A percentile compares a stretch with the other conserved stretches of the same genome.
Evolutionary conservation across 306 rosid genomes (phyloP).

Genomic region (Trifolium subterraneum): DNA sequence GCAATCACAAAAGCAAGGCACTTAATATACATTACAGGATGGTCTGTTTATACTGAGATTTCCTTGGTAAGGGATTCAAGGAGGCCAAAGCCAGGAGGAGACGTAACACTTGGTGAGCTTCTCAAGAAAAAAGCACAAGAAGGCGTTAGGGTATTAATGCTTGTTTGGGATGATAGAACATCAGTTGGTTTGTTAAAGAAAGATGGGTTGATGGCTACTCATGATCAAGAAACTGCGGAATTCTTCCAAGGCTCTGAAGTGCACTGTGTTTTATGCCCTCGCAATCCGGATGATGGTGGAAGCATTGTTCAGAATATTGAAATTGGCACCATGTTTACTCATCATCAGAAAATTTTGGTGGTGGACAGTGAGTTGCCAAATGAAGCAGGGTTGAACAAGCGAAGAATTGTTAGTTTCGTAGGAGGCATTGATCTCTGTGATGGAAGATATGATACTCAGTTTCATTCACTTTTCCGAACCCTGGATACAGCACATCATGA

Average conservation of each 20-base stretch:
- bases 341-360: conserved; percentile 73
- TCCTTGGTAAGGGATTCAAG: conserved; percentile 65
- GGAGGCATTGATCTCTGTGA: conserved; percentile 79
- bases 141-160: conserved; percentile 72
- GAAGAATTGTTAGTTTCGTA: conserved; percentile 68
- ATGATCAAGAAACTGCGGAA: conserved; percentile 61
- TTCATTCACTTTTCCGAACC: conserved; percentile 73
- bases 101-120: conserved; percentile 58
- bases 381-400: conserved; percentile 38
- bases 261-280: conserved; percentile 69
- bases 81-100: conserved; percentile 70
- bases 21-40: conserved; percentile 67
- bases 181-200: conserved; percentile 57
- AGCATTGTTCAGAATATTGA: conserved; percentile 58
- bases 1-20: conserved; percentile 65
- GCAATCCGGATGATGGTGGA: conserved; percentile 71
- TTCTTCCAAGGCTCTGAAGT: conserved; percentile 56
- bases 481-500: conserved; percentile 64
- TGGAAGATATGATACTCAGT: conserved; percentile 71
- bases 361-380: conserved; percentile 63
- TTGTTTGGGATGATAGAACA: conserved; percentile 81
- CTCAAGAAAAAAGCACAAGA: conserved; percentile 69
- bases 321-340: conserved; percentile 68
- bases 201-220: conserved; percentile 76
- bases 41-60: conserved; percentile 75